Evolutionary conservation across 257 asterid genomes (phyloP), one percentile per base, ranked within the genome.

Genomic region (Coffea eugenioides): DNA sequence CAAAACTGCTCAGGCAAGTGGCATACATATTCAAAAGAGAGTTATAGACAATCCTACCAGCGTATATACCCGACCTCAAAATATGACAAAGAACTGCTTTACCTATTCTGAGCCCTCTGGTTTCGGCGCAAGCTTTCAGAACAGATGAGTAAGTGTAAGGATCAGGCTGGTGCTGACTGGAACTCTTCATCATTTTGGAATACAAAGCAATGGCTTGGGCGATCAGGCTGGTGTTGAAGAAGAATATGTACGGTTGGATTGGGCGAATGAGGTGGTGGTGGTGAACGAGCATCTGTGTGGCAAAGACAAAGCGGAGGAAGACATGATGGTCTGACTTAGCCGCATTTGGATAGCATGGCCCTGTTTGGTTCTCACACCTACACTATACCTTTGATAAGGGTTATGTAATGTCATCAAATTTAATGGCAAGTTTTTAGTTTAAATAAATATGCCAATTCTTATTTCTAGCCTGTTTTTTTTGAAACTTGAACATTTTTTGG

Each of bases 91-190:
- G 99, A 72, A 95, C 81, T 20, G 97, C 91, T 86, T 92, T 95
- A 45, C 99, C 99, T 23, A 85, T 68, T 68, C 74, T 80, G 73
- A 91, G 76, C 83, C 67, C 90, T 87, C 82, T 92, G 56, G 92
- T 87, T 76, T 89, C 92, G 0, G 98, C 94, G 41, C 97, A 93
- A 45, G 98, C 99, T 86, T 95, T 95, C 69, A 95, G 89, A 77
- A 90, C 87, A 48, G 99, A 92, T 3, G 99, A 95, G 79, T 88
- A 92, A 66, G 97, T 95, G 71, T 95, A 95, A 27, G 89, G 86
- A 84, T 95, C 99, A 80, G 89, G 85, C 82, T 91, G 97, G 71
- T 85, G 82, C 56, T 78, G 81, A 43, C 79, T 82, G 41, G 57
- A 76, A 49, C 82, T 78, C 45, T 84, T 84, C 86, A 93, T 87